phyloP scores from a whole-genome alignment of 768 basidiomycete species.

The Suillus hirtellus region DNA sequence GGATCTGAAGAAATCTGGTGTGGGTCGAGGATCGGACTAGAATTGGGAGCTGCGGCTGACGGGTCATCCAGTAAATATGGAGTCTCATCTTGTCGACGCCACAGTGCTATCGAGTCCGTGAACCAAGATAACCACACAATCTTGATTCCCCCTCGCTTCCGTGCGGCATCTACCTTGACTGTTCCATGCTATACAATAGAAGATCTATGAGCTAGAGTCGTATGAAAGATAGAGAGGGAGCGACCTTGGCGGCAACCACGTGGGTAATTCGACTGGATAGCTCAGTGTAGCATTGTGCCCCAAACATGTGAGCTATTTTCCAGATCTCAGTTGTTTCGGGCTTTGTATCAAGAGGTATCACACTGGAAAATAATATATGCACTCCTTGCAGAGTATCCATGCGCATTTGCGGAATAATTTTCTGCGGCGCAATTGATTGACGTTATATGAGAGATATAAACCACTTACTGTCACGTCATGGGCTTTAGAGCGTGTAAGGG shows the following conservation, averaged over 20 bases:
- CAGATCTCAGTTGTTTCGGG: slow-evolving; percentile 84
- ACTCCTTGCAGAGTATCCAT: slow-evolving; percentile 72
- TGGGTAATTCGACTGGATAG: slow-evolving; percentile 74
- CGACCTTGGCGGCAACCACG: slow-evolving; percentile 87
- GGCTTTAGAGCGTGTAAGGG: slow-evolving; percentile 31
- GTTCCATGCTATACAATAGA: slow-evolving; percentile 67
- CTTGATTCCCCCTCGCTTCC: slow-evolving; percentile 71
- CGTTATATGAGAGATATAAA: slow-evolving; percentile 5
- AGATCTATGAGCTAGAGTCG: slow-evolving; percentile 12
- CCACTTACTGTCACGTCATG: slow-evolving; percentile 81
- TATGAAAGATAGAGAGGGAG: slow-evolving; percentile 12
- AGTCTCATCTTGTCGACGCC: slow-evolving; percentile 78
- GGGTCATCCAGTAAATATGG: slow-evolving; percentile 73
- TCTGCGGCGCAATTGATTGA: slow-evolving; percentile 41
- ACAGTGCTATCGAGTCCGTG: slow-evolving; percentile 84
- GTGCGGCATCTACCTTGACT: slow-evolving; percentile 85
- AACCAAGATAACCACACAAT: slow-evolving; percentile 93
- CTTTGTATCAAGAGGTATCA: slow-evolving; percentile 85
- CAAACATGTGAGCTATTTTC: slow-evolving; percentile 85
- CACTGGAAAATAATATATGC: slow-evolving; percentile 89
- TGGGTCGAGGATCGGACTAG: slow-evolving; percentile 46
- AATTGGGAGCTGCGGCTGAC: slow-evolving; percentile 38
- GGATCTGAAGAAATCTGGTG: slow-evolving; percentile 63
- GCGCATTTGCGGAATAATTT: slow-evolving; percentile 84
- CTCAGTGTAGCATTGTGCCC: slow-evolving; percentile 77